These are phyloP conservation scores for Ensete glaucum DNA, from an alignment of 176 grass and related monocot genomes.

Conservation along the genomic window DNA sequence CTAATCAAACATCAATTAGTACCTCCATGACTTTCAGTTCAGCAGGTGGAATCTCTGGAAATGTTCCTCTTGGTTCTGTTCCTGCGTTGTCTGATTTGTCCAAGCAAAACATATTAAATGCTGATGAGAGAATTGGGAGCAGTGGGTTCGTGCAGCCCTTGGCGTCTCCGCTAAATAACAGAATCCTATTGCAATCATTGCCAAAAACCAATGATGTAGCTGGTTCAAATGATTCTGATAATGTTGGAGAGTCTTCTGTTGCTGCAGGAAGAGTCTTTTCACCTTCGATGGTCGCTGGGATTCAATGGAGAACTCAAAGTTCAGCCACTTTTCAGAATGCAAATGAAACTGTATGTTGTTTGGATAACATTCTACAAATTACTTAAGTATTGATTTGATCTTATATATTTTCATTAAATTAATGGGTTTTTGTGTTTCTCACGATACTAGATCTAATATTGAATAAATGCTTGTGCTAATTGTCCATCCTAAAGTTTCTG, in stretches of 20 bases:
- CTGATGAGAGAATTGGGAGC: constrained; percentile 25
- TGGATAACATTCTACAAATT: not conserved
- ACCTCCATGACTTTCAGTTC: constrained; percentile 1
- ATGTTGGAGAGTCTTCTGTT: constrained; percentile 39
- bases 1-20: constrained; percentile 12
- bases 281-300: constrained; percentile 55
- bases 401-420: too few species aligned
- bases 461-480: too few species aligned
- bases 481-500: too few species aligned
- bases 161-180: constrained; percentile 13
- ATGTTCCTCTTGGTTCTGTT: constrained; percentile 20
- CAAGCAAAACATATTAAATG: constrained; percentile 14
- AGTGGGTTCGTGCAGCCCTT: not conserved
- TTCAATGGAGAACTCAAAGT: constrained; percentile 69
- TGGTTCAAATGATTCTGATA: constrained; percentile 39
- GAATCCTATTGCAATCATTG: constrained; percentile 33
- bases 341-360: constrained; percentile 68
- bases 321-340: constrained; percentile 53
- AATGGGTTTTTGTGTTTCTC: not conserved
- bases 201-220: constrained; percentile 44
- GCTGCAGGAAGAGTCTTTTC: constrained; percentile 64
- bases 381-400: too few species aligned
- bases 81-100: constrained; percentile 14
- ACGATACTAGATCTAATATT: not conserved
- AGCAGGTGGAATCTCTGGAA: constrained; percentile 7